Conservation (phyloP, 2,329 filamentous ascomycete species). For the Ophiocordyceps camponoti-leonardi region DNA sequence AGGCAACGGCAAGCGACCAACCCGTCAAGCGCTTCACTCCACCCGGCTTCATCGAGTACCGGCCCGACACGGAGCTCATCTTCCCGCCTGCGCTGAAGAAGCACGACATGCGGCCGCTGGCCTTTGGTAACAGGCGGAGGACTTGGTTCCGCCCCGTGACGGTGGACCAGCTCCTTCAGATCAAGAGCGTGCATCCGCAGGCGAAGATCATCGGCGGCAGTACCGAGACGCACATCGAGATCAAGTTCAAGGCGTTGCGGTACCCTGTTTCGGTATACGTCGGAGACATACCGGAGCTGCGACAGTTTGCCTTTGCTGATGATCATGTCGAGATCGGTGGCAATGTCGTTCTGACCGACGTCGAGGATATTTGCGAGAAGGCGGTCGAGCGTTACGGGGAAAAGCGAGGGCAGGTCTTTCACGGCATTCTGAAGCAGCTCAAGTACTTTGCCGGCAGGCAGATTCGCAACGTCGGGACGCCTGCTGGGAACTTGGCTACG, state of each 20-base stretch:
- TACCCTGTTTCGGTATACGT: slow-evolving; percentile 85
- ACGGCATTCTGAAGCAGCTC: slow-evolving; percentile 84
- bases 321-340: slow-evolving; percentile 82
- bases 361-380: slow-evolving; percentile 69
- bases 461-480: slow-evolving; percentile 94
- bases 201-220: slow-evolving; percentile 93
- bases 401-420: slow-evolving; percentile 58
- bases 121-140: slow-evolving; percentile 89
- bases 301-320: slow-evolving; percentile 63
- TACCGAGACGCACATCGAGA: slow-evolving; percentile 94
- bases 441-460: slow-evolving; percentile 90
- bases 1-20: slow-evolving; percentile 25
- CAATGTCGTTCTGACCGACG: slow-evolving; percentile 80
- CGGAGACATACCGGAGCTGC: slow-evolving; percentile 78
- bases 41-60: slow-evolving; percentile 87
- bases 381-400: slow-evolving; percentile 66
- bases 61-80: slow-evolving; percentile 84
- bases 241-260: slow-evolving; percentile 90
- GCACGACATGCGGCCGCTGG: slow-evolving; percentile 63
- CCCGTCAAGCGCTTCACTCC: slow-evolving; percentile 57
- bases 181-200: slow-evolving; percentile 69
- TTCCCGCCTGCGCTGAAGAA: slow-evolving; percentile 77
- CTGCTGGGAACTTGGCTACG: slow-evolving; percentile 84
- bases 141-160: slow-evolving; percentile 85
- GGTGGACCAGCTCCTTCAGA: slow-evolving; percentile 71